Conservation (phyloP, 2,329 filamentous ascomycete species). For the Cercospora janseana region DNA sequence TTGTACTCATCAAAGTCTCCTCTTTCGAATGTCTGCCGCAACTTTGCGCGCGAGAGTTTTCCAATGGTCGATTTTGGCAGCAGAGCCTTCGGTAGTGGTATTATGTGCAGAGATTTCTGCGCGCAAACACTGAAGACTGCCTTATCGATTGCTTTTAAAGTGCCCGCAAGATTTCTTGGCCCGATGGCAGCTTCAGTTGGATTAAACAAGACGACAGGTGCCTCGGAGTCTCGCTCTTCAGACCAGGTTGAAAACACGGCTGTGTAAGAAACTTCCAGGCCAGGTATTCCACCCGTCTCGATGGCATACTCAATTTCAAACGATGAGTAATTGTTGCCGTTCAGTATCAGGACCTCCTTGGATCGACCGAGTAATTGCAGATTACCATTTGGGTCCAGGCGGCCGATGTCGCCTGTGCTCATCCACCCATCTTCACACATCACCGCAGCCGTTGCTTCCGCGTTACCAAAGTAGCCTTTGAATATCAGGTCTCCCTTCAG, state of each 20-base stretch:
- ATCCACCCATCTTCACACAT: constrained; percentile 42
- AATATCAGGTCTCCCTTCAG: constrained; percentile 38
- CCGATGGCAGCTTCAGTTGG: constrained; percentile 25
- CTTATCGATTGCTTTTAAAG: constrained; percentile 22
- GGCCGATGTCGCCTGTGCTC: constrained; percentile 30
- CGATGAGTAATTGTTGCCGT: constrained; percentile 28
- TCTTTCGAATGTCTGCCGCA: constrained; percentile 22
- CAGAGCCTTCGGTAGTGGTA: constrained; percentile 23
- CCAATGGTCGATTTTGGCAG: constrained; percentile 29
- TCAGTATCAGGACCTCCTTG: constrained; percentile 29
- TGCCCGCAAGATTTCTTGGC: constrained; percentile 19
- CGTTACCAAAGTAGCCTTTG: constrained; percentile 37
- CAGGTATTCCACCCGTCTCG: constrained; percentile 20
- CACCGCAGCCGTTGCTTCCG: constrained; percentile 37
- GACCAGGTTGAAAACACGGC: constrained; percentile 27
- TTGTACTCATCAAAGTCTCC: constrained; percentile 20
- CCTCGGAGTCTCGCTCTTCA: constrained; percentile 24
- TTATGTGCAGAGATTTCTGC: constrained; percentile 24
- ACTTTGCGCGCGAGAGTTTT: constrained; percentile 28
- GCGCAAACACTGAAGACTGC: constrained; percentile 23
- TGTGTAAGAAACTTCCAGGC: constrained; percentile 21
- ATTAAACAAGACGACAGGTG: constrained; percentile 26
- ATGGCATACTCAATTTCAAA: constrained; percentile 29
- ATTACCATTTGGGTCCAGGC: constrained; percentile 24
- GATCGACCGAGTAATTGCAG: constrained; percentile 25